Evolutionary conservation across 495 filamentous ascomycete genomes (phyloP), one percentile per base, ranked within the genome.

Genomic region (Hypoxylon subgilvum): DNA sequence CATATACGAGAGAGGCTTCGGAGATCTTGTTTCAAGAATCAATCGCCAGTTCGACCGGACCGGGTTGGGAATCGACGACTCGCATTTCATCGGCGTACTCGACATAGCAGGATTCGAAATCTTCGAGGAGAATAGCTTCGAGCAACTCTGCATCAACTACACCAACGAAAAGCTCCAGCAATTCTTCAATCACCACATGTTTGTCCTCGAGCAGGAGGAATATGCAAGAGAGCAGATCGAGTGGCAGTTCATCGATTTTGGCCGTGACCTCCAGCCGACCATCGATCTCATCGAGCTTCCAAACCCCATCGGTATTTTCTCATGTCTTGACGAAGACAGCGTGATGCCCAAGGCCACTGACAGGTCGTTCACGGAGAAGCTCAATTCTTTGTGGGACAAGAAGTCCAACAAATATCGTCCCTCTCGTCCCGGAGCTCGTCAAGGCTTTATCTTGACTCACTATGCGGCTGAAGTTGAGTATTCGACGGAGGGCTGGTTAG

Each of bases 131-230:
- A 99, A 99, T 71, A 96, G 92, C 76, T 99, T 99, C 63, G 95
- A 99, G 72, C 95, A 99, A 70, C 84, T 99, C 4, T 97, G 95
- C 76, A 99, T 99, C 78, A 99, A 99, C 69, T 99, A 97, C 74
- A 97, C 95, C 52, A 99, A 99, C 71, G 95, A 99, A 70, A 99
- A 97, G 72, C 84, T 99, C 4, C 95, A 99, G 69, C 95, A 99
- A 61, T 99, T 97, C 71, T 99, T 99, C 82, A 99, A 99, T 56
- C 95, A 99, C 63, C 95, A 99, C 76, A 99, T 99, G 95, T 99
- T 99, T 70, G 95, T 99, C 16, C 75, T 99, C 16, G 95, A 99
- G 68, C 95, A 99, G 68, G 95, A 99, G 69, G 95, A 99, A 72
- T 99, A 99, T 72, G 92, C 95, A 12, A 76, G 92, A 42, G 95